A percentile compares a stretch with the other conserved stretches of the same genome.
phyloP scores from a whole-genome alignment of 169 alveolate species.

The Eimeria maxima region DNA sequence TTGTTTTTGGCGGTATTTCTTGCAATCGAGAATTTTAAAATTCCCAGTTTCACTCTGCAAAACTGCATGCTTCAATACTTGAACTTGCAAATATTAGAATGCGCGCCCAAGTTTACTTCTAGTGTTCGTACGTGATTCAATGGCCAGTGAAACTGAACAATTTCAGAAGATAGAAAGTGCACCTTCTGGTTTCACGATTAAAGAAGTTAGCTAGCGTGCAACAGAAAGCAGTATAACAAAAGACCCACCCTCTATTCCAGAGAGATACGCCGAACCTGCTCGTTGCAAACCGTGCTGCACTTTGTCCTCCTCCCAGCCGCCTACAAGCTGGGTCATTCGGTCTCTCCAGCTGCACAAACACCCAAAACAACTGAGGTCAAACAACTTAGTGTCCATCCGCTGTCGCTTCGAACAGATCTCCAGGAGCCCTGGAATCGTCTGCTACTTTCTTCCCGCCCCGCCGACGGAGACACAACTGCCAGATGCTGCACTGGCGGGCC shows the following conservation, averaged over 20 bases:
- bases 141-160: no score
- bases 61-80: no score
- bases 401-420: background rate
- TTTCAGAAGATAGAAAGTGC: no score
- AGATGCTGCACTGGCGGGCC: background rate
- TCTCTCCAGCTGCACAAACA: slow-evolving; percentile 51
- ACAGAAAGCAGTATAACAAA: background rate
- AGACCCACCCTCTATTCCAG: slow-evolving; percentile 45
- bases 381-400: background rate
- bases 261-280: slow-evolving; percentile 38
- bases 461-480: background rate
- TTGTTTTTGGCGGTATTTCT: no score
- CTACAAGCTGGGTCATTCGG: slow-evolving; percentile 56
- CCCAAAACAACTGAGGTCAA: background rate
- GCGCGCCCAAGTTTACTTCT: no score
- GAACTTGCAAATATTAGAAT: no score
- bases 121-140: no score
- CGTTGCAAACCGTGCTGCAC: background rate
- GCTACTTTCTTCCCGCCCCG: background rate
- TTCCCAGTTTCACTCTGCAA: no score
- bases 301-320: slow-evolving; percentile 38
- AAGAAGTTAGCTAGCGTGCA: background rate
- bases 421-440: background rate
- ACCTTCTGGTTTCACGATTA: no score
- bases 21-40: no score